Percentiles rank a stretch among this genome's conserved stretches.
Evolutionary conservation across 78 protist genomes (phyloP).

Genomic region (Blattamonas nauphoetae): DNA sequence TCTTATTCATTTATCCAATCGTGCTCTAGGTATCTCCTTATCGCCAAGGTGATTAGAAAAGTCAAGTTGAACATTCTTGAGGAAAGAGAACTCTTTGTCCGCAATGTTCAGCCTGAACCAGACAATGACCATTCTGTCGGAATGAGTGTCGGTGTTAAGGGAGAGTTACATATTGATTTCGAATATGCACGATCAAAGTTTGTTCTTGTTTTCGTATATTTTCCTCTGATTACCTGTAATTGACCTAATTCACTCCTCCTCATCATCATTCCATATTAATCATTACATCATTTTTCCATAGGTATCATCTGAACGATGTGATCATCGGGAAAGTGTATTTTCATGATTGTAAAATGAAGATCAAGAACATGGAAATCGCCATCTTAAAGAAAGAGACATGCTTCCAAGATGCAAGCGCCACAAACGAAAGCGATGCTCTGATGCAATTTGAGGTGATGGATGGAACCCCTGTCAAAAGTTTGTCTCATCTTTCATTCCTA

Average conservation of each 20-base stretch:
- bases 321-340: constrained; percentile 82
- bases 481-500: not conserved
- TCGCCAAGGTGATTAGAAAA: constrained; percentile 52
- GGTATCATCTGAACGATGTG: constrained; percentile 68
- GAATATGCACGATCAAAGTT: constrained; percentile 78
- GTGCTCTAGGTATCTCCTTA: constrained; percentile 54
- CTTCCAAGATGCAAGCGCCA: not conserved
- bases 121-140: constrained; percentile 63
- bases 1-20: not conserved
- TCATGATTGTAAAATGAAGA: constrained; percentile 66
- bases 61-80: constrained; percentile 40
- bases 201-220: too few relatives aligned
- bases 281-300: too few relatives aligned
- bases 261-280: too few relatives aligned
- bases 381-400: constrained; percentile 75
- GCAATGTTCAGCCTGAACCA: constrained; percentile 22
- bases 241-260: too few relatives aligned
- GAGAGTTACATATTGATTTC: constrained; percentile 92
- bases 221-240: too few relatives aligned
- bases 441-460: constrained; percentile 96
- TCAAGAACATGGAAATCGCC: constrained; percentile 80
- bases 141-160: constrained; percentile 91
- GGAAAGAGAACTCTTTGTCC: constrained; percentile 77
- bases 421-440: constrained; percentile 68
- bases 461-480: constrained; percentile 79